A percentile compares a stretch with the other conserved stretches of the same genome.
Evolutionary conservation across 441 rosid genomes (phyloP).

Genomic region (Pelargonium australe): DNA sequence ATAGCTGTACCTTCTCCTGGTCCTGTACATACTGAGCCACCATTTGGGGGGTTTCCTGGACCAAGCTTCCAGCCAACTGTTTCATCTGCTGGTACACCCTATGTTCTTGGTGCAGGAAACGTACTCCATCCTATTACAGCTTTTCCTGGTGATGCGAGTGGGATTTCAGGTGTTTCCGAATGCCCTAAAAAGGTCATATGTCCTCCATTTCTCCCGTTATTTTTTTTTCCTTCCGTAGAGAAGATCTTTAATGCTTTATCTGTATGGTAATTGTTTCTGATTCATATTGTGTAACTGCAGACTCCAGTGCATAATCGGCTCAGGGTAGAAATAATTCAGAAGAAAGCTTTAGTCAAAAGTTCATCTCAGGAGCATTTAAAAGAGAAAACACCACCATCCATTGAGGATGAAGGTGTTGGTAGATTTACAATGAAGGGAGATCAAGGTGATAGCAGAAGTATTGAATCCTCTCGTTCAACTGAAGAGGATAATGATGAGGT

Average conservation of each 20-base stretch:
- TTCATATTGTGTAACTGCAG: constrained; percentile 36
- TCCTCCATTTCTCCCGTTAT: constrained; percentile 16
- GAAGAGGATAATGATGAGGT: constrained; percentile 92
- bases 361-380: constrained; percentile 47
- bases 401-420: constrained; percentile 56
- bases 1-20: constrained; percentile 41
- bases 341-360: constrained; percentile 56
- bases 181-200: constrained; percentile 73
- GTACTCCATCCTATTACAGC: constrained; percentile 52
- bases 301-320: constrained; percentile 95
- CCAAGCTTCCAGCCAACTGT: constrained; percentile 52
- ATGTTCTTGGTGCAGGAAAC: constrained; percentile 48
- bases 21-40: constrained; percentile 54
- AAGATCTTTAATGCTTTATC: too few species aligned
- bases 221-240: not conserved
- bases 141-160: constrained; percentile 64
- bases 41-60: constrained; percentile 70
- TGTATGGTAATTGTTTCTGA: constrained; percentile 15
- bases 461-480: constrained; percentile 64
- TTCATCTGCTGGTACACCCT: constrained; percentile 28
- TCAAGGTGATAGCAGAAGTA: constrained; percentile 58
- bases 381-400: constrained; percentile 46
- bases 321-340: constrained; percentile 82
- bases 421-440: constrained; percentile 44
- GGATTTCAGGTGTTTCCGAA: constrained; percentile 50